Base-by-base conservation (phyloP, 2,329 filamentous ascomycete species). In the Aspergillus carbonarius region DNA sequence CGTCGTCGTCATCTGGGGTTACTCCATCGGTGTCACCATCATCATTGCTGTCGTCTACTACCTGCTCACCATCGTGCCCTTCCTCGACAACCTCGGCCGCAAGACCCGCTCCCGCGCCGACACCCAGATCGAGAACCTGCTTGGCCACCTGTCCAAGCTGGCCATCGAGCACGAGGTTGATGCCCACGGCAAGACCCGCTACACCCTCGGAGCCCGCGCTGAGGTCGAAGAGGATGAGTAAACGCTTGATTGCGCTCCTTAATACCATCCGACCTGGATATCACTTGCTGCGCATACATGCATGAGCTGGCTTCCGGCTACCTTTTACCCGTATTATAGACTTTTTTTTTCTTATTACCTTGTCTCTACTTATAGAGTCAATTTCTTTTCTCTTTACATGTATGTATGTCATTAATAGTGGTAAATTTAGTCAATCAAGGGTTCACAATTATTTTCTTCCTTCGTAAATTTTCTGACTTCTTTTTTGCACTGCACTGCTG, bases 61-160 rank as follows among this genome's bases (percentile, higher is more conserved):
- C 72, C 67, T 79, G 60, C 74, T 82, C 63, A 79, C 77, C 68
- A 74, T 74, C 64, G 73, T 81, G 61, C 70, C 71, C 54, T 76
- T 64, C 70, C 76, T 81, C 55, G 77, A 80, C 74, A 80, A 82
- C 74, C 78, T 82, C 59, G 80, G 80, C 66, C 80, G 80, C 68
- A 77, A 79, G 73, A 80, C 76, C 71, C 78, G 80, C 65, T 80
- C 77, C 69, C 76, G 77, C 65, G 77, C 78, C 58, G 80, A 82
- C 70, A 82, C 80, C 65, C 75, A 81, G 70, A 80, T 82, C 71
- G 80, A 82, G 79, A 82, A 82, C 73, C 78, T 82, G 68, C 75
- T 82, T 60, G 76, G 74, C 49, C 79, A 81, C 70, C 76, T 82
- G 52, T 79, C 78, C 74, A 81, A 82, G 72, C 75, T 82, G 51